phyloP scores from a whole-genome alignment of 441 rosid species.

The Euphorbia neoarborescens region DNA sequence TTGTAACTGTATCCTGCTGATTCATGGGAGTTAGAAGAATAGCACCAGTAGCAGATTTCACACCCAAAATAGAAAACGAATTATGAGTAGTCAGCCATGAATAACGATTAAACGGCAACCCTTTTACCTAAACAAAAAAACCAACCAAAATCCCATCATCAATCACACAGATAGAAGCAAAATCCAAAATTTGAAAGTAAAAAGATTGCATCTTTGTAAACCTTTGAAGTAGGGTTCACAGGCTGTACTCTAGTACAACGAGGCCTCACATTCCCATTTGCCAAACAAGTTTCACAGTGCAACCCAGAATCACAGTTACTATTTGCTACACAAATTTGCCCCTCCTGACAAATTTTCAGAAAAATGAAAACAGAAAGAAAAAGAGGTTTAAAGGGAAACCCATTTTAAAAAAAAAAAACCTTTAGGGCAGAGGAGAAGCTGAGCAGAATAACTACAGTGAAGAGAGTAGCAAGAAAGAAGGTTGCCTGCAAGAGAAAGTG shows the following conservation, averaged over 20 bases:
- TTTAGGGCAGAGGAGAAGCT: conserved; percentile 18
- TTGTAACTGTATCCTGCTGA: conserved; percentile 75
- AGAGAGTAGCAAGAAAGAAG: conserved; percentile 6
- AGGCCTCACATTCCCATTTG: conserved; percentile 53
- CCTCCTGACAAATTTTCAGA: conserved; percentile 34
- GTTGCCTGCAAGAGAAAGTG: conserved; percentile 14
- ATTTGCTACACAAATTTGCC: conserved; percentile 52
- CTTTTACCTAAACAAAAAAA: conserved; percentile 48
- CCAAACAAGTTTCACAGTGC: conserved; percentile 62
- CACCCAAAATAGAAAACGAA: conserved; percentile 51
- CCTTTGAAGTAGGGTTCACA: conserved; percentile 62
- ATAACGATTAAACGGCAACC: conserved; percentile 71
- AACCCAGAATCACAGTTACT: conserved; percentile 60
- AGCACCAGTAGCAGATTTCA: conserved; percentile 48
- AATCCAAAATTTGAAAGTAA: not conserved
- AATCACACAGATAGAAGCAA: not conserved
- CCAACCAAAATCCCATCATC: not conserved
- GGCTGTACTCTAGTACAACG: conserved; percentile 69
- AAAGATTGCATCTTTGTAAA: conserved; percentile 13
- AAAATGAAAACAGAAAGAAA: not conserved
- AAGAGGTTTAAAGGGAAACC: not conserved
- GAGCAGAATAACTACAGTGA: conserved; percentile 19
- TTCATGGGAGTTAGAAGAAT: conserved; percentile 42
- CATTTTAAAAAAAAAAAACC: conserved; percentile 9
- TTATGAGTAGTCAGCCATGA: conserved; percentile 86